Conservation (phyloP, 2,329 filamentous ascomycete genomes). For the Aspergillus brasiliensis region DNA sequence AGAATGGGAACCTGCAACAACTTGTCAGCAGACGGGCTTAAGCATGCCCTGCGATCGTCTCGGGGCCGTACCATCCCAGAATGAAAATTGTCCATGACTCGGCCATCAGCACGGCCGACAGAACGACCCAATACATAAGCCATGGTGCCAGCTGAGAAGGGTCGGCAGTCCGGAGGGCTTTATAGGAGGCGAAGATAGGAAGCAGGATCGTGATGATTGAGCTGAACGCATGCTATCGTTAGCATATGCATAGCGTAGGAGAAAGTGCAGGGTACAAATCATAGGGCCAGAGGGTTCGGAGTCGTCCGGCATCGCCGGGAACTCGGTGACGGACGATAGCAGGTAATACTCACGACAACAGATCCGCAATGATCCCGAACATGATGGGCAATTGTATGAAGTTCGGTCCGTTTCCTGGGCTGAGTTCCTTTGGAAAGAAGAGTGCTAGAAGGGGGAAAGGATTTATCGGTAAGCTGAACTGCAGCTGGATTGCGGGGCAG, state of each 20-base stretch:
- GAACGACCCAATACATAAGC: conserved; percentile 98
- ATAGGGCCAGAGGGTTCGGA: background rate
- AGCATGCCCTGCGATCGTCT: background rate
- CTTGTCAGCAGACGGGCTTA: background rate
- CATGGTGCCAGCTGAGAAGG: conserved; percentile 90
- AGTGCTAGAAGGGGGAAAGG: background rate
- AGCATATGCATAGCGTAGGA: conserved; percentile 6
- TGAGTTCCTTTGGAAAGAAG: background rate
- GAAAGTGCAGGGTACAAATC: background rate
- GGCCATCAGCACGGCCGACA: conserved; percentile 76
- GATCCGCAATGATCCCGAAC: conserved; percentile 77
- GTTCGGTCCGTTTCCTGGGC: background rate
- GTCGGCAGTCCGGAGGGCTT: conserved; percentile 90
- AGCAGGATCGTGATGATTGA: conserved; percentile 88
- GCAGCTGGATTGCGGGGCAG: conserved; percentile 20
- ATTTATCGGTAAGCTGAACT: conserved; percentile 9
- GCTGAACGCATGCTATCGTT: conserved; percentile 50
- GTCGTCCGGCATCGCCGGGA: conserved; percentile 3
- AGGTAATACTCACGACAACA: conserved; percentile 67
- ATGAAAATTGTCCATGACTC: conserved; percentile 90
- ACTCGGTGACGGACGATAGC: background rate
- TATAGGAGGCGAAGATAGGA: conserved; percentile 95
- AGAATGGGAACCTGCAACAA: conserved; percentile 79
- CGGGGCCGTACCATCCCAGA: conserved; percentile 66
- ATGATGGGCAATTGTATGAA: conserved; percentile 48